Evolutionary conservation across 768 basidiomycete genomes (phyloP).

Genomic region (Termitomyces sp.): DNA sequence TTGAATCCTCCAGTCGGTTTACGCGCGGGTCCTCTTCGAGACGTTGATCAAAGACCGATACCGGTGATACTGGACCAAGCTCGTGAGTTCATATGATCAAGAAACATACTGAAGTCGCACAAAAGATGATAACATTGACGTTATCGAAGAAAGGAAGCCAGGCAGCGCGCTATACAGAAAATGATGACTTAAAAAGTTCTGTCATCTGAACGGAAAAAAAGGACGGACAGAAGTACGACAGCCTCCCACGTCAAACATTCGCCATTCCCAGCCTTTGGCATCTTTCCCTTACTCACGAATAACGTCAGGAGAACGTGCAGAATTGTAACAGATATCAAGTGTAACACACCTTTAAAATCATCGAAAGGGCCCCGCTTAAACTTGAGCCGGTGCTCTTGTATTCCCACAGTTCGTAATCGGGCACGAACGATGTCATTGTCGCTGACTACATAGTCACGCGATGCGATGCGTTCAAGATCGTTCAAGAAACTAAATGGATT

Average conservation of each 20-base stretch:
- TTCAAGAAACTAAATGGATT: constrained; percentile 51
- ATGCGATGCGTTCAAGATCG: constrained; percentile 60
- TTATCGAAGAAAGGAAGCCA: constrained; percentile 82
- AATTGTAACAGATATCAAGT: not conserved
- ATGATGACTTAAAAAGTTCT: constrained; percentile 6
- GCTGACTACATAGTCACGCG: constrained; percentile 53
- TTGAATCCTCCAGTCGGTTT: constrained; percentile 71
- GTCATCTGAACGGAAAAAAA: not conserved
- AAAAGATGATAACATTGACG: constrained; percentile 74
- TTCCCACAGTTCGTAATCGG: constrained; percentile 62
- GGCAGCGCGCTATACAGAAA: constrained; percentile 49
- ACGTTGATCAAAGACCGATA: constrained; percentile 75
- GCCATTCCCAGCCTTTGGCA: constrained; percentile 49
- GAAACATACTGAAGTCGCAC: constrained; percentile 15
- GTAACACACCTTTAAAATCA: constrained; percentile 23
- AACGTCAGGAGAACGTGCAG: not conserved
- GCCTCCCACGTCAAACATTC: constrained; percentile 74
- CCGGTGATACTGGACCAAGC: constrained; percentile 49
- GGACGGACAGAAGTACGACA: constrained; percentile 58
- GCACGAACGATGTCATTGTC: constrained; percentile 74
- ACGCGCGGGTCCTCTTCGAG: constrained; percentile 64
- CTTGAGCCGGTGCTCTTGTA: constrained; percentile 56
- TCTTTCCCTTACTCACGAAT: constrained; percentile 21
- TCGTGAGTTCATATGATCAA: not conserved
- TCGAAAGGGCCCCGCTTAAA: constrained; percentile 40